Evolutionary conservation across 2,329 filamentous ascomycete genomes (phyloP), one percentile per base, ranked within the genome.

Genomic region (Aspergillus spinulosporus): DNA sequence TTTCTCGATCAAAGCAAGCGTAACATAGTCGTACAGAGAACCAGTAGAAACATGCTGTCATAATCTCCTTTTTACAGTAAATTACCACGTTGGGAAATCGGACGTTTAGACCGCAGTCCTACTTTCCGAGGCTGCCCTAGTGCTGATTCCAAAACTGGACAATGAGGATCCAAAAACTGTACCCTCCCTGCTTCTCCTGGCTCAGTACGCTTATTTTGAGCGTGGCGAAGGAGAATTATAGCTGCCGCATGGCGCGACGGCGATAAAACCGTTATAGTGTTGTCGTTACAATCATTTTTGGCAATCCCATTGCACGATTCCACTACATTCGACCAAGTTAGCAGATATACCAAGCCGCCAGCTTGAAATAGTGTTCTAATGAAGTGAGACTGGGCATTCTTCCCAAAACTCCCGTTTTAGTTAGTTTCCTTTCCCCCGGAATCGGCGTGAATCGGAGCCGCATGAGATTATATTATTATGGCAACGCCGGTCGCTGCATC

Each of bases 351-450:
- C 26, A 28, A 28, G 43, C 43, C 26, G 26, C 21, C n/a, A n/a
- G 43, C 9, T 12, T 12, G 4, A n/a, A 39, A 11, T 39, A 11
- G 15, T 15, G 21, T 12, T 34, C 31, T 7, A 8, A 8, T 37
- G 34, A 12, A 37, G 34, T 37, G 34, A 34, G 31, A 7, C 31
- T 34, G 21, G 21, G 21, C 21, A 21, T 37, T 37, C 34, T 14
- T 21, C 15, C 29, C 21, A 4, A 15, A 36, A n/a, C 8, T 47
- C 34, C 34, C 47, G 26, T 49, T 49, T 5, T n/a, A 31, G 34
- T 49, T 40, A 49, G 36, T 49, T 31, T 49, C 34, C 47, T 39
- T 49, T 49, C 26, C 26, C 47, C 47, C 47, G 15, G 21, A 5
- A 29, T 49, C 21, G 36, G 14, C 21, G 28, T 36, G 2, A 49